Percentiles rank a stretch among this genome's conserved stretches.
Conservation (phyloP, 176 grass and related monocot species). For the Carex scoparia region DNA sequence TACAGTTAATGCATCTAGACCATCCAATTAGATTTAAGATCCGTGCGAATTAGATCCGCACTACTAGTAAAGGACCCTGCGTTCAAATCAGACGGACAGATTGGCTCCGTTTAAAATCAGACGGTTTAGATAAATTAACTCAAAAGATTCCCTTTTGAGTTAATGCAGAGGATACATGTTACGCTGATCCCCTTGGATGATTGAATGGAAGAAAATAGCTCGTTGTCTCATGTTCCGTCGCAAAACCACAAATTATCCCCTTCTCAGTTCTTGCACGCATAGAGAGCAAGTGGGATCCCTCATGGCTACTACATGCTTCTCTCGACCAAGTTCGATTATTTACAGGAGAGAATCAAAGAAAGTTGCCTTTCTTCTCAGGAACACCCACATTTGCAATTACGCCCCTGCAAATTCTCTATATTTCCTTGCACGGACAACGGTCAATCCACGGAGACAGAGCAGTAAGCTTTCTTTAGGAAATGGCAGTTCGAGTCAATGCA, state of each 20-base stretch:
- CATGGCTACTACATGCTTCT: slow-evolving; percentile 28
- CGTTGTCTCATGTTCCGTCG: too few species aligned
- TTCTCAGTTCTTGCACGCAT: too few species aligned
- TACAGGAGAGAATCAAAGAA: background rate
- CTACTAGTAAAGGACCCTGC: too few species aligned
- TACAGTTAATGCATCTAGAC: too few species aligned
- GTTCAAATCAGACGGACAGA: too few species aligned
- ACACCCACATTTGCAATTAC: background rate
- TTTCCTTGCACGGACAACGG: background rate
- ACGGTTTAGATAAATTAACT: too few species aligned
- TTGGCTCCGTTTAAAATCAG: too few species aligned
- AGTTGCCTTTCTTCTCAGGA: background rate
- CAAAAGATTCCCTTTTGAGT: too few species aligned
- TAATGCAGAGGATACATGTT: too few species aligned
- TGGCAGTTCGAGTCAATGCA: background rate
- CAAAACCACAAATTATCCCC: too few species aligned
- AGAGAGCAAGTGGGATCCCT: background rate
- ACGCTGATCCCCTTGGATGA: background rate
- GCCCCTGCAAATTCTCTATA: background rate
- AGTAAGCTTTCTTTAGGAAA: slow-evolving; percentile 8
- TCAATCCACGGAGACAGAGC: background rate
- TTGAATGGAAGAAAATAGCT: slow-evolving; percentile 16
- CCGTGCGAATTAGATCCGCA: too few species aligned
- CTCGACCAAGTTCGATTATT: background rate
- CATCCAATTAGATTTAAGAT: too few species aligned